Percentiles rank a stretch among this genome's conserved stretches.
Conservation (phyloP, 768 basidiomycete genomes). For the Lentinula sp. region DNA sequence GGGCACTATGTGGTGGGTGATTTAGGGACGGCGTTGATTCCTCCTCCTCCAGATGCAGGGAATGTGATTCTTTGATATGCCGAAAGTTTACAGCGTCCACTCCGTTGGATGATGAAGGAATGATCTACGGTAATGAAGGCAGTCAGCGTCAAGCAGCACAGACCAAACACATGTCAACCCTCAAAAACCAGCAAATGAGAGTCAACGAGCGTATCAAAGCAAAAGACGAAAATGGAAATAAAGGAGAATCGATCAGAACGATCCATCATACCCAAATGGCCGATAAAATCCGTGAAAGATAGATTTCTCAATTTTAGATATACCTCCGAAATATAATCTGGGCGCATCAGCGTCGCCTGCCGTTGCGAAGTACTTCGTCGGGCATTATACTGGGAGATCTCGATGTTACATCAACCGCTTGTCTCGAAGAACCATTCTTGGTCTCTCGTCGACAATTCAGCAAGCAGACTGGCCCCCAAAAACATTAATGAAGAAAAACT, state of each 20-base stretch:
- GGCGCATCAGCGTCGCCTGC: neutral
- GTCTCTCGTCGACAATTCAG: slow-evolving; percentile 1
- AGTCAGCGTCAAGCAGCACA: neutral
- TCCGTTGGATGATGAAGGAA: slow-evolving; percentile 72
- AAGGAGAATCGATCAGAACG: slow-evolving; percentile 1
- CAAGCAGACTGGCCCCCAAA: neutral
- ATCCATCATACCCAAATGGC: neutral
- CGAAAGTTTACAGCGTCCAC: slow-evolving; percentile 88
- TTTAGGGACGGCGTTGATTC: slow-evolving; percentile 14
- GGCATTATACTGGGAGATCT: neutral
- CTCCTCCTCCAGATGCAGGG: slow-evolving; percentile 81
- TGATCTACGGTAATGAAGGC: slow-evolving; percentile 48
- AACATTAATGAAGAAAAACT: neutral
- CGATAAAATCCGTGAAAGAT: slow-evolving; percentile 7
- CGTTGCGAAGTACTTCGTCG: neutral
- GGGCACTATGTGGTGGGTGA: neutral
- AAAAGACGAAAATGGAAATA: neutral
- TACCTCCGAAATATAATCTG: neutral
- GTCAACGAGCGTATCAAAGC: neutral
- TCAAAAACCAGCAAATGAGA: neutral
- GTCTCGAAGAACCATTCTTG: neutral
- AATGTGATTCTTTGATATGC: slow-evolving; percentile 82
- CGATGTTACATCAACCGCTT: neutral
- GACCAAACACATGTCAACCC: slow-evolving; percentile 2
- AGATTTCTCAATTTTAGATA: neutral